A percentile compares a stretch with the other conserved stretches of the same genome.
These are phyloP conservation scores for Fremontodendron californicum DNA, from an alignment of 345 rosid genomes.

Conservation along the genomic window DNA sequence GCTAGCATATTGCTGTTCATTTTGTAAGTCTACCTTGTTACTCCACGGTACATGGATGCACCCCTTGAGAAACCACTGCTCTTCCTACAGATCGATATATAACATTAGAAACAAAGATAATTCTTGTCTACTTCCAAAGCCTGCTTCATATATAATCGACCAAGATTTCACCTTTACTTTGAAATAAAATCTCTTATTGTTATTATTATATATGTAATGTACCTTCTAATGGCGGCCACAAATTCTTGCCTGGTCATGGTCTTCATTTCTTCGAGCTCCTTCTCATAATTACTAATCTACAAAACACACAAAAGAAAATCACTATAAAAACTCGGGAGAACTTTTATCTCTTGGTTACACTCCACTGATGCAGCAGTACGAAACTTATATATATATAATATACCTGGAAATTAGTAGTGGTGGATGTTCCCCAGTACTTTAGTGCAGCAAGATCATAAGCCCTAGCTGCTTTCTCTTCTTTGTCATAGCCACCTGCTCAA, in stretches of 20 bases:
- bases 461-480: slow-evolving; percentile 99
- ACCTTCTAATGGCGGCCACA: slow-evolving; percentile 97
- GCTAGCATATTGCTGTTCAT: neutral
- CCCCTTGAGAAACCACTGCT: slow-evolving; percentile 99
- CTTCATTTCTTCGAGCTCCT: slow-evolving; percentile 97
- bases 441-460: slow-evolving; percentile 95
- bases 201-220: too few relatives aligned
- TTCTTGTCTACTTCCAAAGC: neutral
- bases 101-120: neutral
- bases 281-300: slow-evolving; percentile 88
- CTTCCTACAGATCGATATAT: slow-evolving; percentile 45
- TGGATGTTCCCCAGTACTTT: slow-evolving; percentile 98
- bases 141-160: neutral
- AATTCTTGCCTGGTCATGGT: slow-evolving; percentile 97
- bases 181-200: neutral
- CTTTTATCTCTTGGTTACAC: neutral
- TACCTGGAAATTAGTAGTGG: slow-evolving; percentile 95
- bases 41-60: slow-evolving; percentile 99
- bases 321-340: neutral
- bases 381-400: slow-evolving; percentile 16
- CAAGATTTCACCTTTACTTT: neutral
- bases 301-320: neutral
- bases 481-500: slow-evolving; percentile 88
- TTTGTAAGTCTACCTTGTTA: slow-evolving; percentile 54
- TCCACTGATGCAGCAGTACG: neutral